Evolutionary conservation across 208 protist species (phyloP).

Genomic region (Trypanosoma platydactyli): DNA sequence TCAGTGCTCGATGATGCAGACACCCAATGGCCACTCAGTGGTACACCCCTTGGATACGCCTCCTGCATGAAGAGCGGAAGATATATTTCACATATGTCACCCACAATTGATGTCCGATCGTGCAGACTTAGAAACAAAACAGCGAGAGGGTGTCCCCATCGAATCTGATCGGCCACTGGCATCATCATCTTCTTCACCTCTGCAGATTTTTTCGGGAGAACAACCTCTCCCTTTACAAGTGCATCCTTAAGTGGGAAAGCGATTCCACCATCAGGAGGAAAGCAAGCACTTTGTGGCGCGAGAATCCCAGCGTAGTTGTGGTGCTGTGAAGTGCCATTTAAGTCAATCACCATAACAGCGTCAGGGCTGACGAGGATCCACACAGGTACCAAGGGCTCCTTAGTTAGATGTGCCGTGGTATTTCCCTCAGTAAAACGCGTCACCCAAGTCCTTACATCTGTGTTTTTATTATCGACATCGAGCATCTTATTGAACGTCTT

Average conservation of each 20-base stretch:
- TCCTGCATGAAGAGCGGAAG: conserved; percentile 42
- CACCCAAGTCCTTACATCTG: conserved; percentile 18
- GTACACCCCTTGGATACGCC: conserved; percentile 46
- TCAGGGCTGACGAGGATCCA: conserved; percentile 28
- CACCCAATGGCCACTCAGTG: conserved; percentile 42
- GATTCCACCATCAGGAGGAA: conserved; percentile 18
- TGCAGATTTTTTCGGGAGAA: conserved; percentile 9
- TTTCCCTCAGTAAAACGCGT: conserved; percentile 17
- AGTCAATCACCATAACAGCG: conserved; percentile 26
- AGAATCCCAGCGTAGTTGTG: conserved; percentile 35
- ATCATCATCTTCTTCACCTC: conserved; percentile 21
- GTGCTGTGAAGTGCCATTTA: conserved; percentile 48
- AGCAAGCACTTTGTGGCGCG: background rate
- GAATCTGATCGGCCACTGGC: conserved; percentile 7
- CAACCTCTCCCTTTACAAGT: conserved; percentile 7
- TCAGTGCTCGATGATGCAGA: background rate
- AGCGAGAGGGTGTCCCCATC: conserved; percentile 16
- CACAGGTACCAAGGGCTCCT: conserved; percentile 25
- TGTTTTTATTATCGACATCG: conserved; percentile 12
- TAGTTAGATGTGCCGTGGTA: conserved; percentile 9
- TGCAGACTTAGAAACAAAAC: conserved; percentile 16
- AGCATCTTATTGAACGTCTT: conserved; percentile 31
- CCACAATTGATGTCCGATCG: conserved; percentile 25
- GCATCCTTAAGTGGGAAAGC: conserved; percentile 16
- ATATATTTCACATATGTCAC: conserved; percentile 52